A percentile compares a stretch with the other conserved stretches of the same genome.
Evolutionary conservation across 2,329 filamentous ascomycete genomes (phyloP).

Genomic region (Nothophoma quercina): DNA sequence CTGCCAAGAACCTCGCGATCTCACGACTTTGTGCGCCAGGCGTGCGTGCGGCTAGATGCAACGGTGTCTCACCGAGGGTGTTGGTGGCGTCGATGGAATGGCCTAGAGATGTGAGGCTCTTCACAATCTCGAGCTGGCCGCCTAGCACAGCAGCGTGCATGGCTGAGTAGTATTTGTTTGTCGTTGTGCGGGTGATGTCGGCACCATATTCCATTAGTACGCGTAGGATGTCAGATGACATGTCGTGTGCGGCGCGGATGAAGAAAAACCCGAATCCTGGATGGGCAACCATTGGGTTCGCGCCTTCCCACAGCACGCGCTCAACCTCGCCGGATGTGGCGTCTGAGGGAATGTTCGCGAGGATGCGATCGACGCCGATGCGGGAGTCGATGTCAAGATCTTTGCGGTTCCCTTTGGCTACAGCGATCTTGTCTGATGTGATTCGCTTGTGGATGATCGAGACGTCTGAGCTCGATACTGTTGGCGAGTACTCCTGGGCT

Average conservation of each 20-base stretch:
- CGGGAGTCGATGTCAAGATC: conserved; percentile 33
- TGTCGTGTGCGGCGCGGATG: conserved; percentile 38
- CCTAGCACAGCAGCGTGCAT: conserved; percentile 43
- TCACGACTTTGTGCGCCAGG: conserved; percentile 28
- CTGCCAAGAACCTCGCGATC: conserved; percentile 39
- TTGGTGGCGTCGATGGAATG: conserved; percentile 39
- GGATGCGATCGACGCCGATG: conserved; percentile 38
- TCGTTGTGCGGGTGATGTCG: conserved; percentile 31
- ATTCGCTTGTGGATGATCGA: conserved; percentile 38
- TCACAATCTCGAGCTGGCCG: conserved; percentile 33
- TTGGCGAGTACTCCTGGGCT: conserved; percentile 27
- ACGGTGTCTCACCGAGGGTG: conserved; percentile 38
- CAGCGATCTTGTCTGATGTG: conserved; percentile 39
- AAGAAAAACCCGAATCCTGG: conserved; percentile 41
- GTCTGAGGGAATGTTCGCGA: conserved; percentile 35
- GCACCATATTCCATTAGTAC: conserved; percentile 42
- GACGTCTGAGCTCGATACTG: conserved; percentile 33
- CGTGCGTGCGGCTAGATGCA: conserved; percentile 41
- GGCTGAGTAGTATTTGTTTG: conserved; percentile 30
- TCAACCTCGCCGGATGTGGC: conserved; percentile 36
- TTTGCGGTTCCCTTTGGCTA: conserved; percentile 37
- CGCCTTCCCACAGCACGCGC: conserved; percentile 41
- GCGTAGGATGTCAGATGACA: conserved; percentile 32
- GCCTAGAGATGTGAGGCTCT: conserved; percentile 36
- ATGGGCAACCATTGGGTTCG: conserved; percentile 39